phyloP scores from a whole-genome alignment of 306 rosid species.

The Quercus berberidifolia region DNA sequence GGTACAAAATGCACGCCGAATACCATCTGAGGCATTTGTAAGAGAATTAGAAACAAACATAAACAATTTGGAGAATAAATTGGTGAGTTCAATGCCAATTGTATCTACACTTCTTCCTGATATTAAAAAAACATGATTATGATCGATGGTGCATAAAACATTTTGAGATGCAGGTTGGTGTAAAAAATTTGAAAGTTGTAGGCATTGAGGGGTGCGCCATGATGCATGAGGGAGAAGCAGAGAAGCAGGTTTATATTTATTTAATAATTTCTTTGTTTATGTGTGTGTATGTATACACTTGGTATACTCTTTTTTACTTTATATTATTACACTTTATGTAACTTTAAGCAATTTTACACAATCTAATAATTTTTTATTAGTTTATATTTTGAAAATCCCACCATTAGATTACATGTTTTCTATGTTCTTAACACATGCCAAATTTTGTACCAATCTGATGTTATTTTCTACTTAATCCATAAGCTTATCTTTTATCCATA shows the following conservation, averaged over 20 bases:
- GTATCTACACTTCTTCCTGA: slow-evolving; percentile 5
- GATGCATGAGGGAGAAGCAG: slow-evolving; percentile 93
- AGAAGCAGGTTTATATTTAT: slow-evolving; percentile 68
- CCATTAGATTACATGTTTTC: no score
- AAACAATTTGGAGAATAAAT: slow-evolving; percentile 52
- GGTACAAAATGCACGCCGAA: slow-evolving; percentile 62
- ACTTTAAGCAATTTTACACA: no score
- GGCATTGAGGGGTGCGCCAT: slow-evolving; percentile 75
- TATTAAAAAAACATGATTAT: slow-evolving; percentile 4
- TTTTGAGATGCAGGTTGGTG: slow-evolving; percentile 53
- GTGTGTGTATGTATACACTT: no score
- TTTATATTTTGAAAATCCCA: no score
- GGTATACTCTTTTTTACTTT: no score
- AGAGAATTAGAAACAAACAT: slow-evolving; percentile 55
- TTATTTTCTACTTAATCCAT: no score
- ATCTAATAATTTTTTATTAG: no score
- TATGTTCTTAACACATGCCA: no score
- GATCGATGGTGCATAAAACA: background rate
- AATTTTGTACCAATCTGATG: no score
- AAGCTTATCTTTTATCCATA: no score
- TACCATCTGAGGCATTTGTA: slow-evolving; percentile 54
- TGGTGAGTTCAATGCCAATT: slow-evolving; percentile 48
- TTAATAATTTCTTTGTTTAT: background rate
- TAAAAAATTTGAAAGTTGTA: slow-evolving; percentile 73
- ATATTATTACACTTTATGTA: no score